Base-by-base conservation (phyloP, 768 basidiomycete species). In the Hydnum rufescens region DNA sequence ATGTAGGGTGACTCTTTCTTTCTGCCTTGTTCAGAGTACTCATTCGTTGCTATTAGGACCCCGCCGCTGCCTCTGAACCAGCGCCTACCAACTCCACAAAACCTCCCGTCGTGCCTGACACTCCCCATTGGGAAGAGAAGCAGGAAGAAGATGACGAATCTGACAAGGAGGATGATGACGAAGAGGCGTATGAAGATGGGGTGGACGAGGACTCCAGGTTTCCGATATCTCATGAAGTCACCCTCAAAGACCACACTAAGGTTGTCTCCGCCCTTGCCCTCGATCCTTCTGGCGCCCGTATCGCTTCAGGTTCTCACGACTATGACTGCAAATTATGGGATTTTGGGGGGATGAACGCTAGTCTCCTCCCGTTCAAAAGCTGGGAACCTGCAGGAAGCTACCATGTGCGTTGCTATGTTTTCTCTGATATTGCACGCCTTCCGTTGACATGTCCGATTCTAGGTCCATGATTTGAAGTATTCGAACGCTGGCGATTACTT, bases 321-420 rank as follows among this genome's bases (percentile, higher is more conserved):
- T 97, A 97, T 62, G 95, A 99, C 65, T 80, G 83, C 66, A 97
- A 97, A 68, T 66, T 99, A 51, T 99, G 93, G 92, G 95, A 99
- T 66, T 97, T 97, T 66, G 93, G 93, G 59, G 95, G 95, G 16
- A 99, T 99, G 95, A 83, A 86, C 61, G 69, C 72, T 56, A 43
- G 51, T 42, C 51, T 69, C 65, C 87, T 87, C 65, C 92, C 95
- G 16, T 97, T 99, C 75, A 85, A 92, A 68, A 85, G 77, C 58
- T 97, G 85, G 78, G 95, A 99, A 63, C 85, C 90, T 56, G 80
- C 84, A 54, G 89, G 86, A 57, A 86, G 80, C 60, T 95, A 95
- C 66, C 80, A 92, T 67, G 89, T 92, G 57, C 32, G 69, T 63
- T 52, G 44, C 50, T 39, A 54, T 56, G 44, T 47, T 16, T 1